A percentile compares a stretch with the other conserved stretches of the same genome.
These are phyloP conservation scores for Astragalus membranaceus DNA, from an alignment of 306 rosid species.

Conservation along the genomic window DNA sequence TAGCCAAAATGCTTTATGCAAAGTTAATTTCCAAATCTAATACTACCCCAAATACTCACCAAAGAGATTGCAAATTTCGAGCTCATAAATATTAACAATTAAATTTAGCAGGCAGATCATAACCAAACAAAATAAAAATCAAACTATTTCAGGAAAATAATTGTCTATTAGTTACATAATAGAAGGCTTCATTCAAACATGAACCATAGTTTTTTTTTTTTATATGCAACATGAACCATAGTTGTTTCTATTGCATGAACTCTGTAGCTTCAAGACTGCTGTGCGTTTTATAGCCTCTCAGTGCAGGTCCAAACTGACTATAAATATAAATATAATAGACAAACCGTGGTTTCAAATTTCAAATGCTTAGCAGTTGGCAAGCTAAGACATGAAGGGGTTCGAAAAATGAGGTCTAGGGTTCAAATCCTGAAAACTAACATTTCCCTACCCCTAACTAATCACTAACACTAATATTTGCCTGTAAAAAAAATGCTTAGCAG, in stretches of 20 bases:
- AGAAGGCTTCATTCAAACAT: background rate
- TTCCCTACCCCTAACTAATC: too few species aligned
- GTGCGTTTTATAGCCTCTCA: too few species aligned
- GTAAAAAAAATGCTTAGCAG: background rate
- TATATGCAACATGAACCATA: background rate
- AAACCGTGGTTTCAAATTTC: background rate
- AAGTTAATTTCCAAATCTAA: background rate
- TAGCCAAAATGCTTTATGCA: background rate
- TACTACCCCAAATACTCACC: background rate
- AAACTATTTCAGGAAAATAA: background rate
- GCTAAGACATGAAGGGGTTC: too few species aligned
- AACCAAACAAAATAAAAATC: background rate
- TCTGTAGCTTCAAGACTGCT: too few species aligned
- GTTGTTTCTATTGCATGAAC: too few species aligned
- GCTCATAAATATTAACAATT: background rate
- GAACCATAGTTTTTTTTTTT: background rate
- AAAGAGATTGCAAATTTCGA: background rate
- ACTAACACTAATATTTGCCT: too few species aligned
- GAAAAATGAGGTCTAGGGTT: too few species aligned
- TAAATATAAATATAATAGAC: background rate
- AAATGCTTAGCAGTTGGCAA: background rate
- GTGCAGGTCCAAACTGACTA: too few species aligned
- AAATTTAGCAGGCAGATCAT: background rate
- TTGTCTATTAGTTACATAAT: background rate
- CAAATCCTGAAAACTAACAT: too few species aligned